These are phyloP conservation scores for Coemansia sp. DNA, from an alignment of 192 early-diverging fungal species.

Conservation along the genomic window DNA sequence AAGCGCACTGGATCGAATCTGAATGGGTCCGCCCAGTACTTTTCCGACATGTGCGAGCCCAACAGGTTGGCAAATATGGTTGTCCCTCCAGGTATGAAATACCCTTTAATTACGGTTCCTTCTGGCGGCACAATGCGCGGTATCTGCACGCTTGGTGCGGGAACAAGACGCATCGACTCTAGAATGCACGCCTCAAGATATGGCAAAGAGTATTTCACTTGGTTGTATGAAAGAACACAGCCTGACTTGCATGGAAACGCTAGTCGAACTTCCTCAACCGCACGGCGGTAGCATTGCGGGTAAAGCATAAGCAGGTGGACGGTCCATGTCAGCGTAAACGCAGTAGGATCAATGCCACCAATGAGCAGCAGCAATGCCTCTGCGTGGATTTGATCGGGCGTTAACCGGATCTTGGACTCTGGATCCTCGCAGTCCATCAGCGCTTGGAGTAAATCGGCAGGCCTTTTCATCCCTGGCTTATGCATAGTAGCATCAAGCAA, in stretches of 20 bases:
- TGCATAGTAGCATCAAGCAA: conserved; percentile 1
- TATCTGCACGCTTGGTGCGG: conserved; percentile 29
- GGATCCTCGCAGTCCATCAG: conserved; percentile 35
- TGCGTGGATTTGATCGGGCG: conserved; percentile 24
- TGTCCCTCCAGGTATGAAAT: conserved; percentile 23
- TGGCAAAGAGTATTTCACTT: conserved; percentile 7
- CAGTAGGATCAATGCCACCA: conserved; percentile 33
- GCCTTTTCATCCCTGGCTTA: neutral
- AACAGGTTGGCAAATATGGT: conserved; percentile 25
- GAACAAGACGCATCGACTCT: conserved; percentile 32
- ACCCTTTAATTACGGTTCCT: conserved; percentile 15
- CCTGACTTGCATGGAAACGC: neutral
- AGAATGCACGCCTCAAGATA: conserved; percentile 37
- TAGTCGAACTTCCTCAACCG: conserved; percentile 11
- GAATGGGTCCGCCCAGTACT: conserved; percentile 20
- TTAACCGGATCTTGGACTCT: conserved; percentile 8
- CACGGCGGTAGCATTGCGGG: conserved; percentile 11
- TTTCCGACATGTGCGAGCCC: conserved; percentile 17
- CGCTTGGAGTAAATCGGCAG: conserved; percentile 32
- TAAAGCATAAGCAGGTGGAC: conserved; percentile 32
- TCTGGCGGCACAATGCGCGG: conserved; percentile 6
- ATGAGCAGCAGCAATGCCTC: conserved; percentile 31
- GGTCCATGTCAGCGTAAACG: conserved; percentile 41
- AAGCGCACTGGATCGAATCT: conserved; percentile 21
- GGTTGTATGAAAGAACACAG: neutral